Evolutionary conservation across 768 basidiomycete genomes (phyloP), one percentile per base, ranked within the genome.

Genomic region (Hypholoma fasciculare): DNA sequence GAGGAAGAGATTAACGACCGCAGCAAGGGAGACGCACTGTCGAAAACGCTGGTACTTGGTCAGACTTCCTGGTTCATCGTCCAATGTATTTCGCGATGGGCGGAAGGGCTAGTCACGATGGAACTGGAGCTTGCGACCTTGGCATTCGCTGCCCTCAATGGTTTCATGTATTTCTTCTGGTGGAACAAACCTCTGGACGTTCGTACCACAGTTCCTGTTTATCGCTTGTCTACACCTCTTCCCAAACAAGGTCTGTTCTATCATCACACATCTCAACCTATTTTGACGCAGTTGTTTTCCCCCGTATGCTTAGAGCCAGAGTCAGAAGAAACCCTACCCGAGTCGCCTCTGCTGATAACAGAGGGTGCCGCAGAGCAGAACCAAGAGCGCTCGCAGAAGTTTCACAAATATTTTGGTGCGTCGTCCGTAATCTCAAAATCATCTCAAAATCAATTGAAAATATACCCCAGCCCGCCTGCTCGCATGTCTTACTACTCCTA

Each of bases 121-220:
- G 67, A 73, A 20, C 68, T 77, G 12, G 74, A 78, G 61, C 60
- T 75, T 27, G 62, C 68, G 7, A 78, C 76, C 1, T 27, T 75
- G 20, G 73, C 72, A 0, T 72, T 73, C 40, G 72, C 69, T 7
- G 56, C 66, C 1, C 60, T 75, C 27, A 74, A 70, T 46, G 54
- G 66, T 12, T 57, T 67, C 16, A 71, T 65, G 34, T 76, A 72
- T 57, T 47, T 61, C 4, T 54, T 73, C 7, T 77, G 77, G 76
- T 76, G 71, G 75, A 57, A 69, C 37, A 78, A 78, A 59, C 77
- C 76, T 0, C 62, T 71, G 13, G 68, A 72, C 51, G 69, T 75
- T 0, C 59, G 61, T 8, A 58, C 54, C 3, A 48, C 54, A 4
- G 52, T 63, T 4, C 62, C 62, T 1, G 62, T 63, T 7, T 49